A percentile compares a stretch with the other conserved stretches of the same genome.
These are phyloP conservation scores for Fusarium buxicola DNA, from an alignment of 2,329 filamentous ascomycete genomes.

Conservation along the genomic window DNA sequence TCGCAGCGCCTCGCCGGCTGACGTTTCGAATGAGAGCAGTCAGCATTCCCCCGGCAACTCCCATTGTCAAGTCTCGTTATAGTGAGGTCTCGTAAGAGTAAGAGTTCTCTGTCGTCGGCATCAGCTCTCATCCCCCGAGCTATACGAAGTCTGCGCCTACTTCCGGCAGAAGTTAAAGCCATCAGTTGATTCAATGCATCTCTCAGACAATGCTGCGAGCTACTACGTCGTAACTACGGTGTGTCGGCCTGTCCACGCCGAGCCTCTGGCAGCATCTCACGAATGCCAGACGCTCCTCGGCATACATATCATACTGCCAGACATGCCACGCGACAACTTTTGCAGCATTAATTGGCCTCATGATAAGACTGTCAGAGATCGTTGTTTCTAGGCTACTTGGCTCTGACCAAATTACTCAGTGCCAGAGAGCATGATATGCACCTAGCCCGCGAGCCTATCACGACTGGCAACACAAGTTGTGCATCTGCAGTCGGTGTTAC, in stretches of 20 bases:
- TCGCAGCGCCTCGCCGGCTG: slow-evolving; percentile 10
- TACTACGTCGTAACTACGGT: neutral
- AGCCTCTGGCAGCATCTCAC: slow-evolving; percentile 13
- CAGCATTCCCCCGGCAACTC: slow-evolving; percentile 3
- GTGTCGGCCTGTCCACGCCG: slow-evolving; percentile 24
- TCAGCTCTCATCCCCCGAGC: slow-evolving; percentile 3
- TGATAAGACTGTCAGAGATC: neutral
- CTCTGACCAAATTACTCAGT: slow-evolving; percentile 16
- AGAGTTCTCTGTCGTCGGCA: neutral
- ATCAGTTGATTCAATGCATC: slow-evolving; percentile 9
- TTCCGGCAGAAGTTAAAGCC: slow-evolving; percentile 3
- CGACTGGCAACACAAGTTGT: slow-evolving; percentile 33
- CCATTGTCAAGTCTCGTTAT: neutral
- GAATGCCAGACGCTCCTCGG: slow-evolving; percentile 17
- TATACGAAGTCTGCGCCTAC: slow-evolving; percentile 14
- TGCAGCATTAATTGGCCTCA: slow-evolving; percentile 34
- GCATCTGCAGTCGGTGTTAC: slow-evolving; percentile 37
- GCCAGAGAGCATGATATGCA: slow-evolving; percentile 29
- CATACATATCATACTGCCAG: slow-evolving; percentile 18
- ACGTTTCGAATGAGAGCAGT: slow-evolving; percentile 1
- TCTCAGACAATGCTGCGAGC: slow-evolving; percentile 3
- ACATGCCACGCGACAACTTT: slow-evolving; percentile 18
- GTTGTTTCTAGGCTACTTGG: neutral
- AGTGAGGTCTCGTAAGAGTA: neutral
- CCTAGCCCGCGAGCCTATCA: slow-evolving; percentile 23